Percentiles rank a stretch among this genome's conserved stretches.
Evolutionary conservation across 352 stramenopile genomes (phyloP).

Genomic region (Phytophthora hibernalis): DNA sequence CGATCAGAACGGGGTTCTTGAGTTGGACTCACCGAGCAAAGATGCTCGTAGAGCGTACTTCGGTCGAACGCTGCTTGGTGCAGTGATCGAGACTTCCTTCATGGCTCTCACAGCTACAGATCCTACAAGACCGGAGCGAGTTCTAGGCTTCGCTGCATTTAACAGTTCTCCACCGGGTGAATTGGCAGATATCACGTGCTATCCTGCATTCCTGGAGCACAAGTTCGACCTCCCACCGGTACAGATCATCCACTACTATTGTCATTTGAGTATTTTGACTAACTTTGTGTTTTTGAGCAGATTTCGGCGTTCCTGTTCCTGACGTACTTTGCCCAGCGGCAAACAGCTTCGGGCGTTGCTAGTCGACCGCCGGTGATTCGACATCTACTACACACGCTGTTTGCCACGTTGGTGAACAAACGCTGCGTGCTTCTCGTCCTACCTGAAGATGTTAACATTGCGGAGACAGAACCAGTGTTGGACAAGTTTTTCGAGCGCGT

Average conservation of each 20-base stretch:
- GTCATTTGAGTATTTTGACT: not conserved
- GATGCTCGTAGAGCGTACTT: constrained; percentile 71
- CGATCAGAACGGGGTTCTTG: constrained; percentile 64
- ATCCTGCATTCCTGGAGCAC: constrained; percentile 51
- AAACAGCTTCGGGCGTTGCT: constrained; percentile 34
- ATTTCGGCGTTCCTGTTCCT: constrained; percentile 61
- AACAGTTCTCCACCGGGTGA: constrained; percentile 60
- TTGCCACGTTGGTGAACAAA: constrained; percentile 49
- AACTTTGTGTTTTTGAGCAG: constrained; percentile 17
- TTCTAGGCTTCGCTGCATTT: constrained; percentile 73
- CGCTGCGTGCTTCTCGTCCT: constrained; percentile 60
- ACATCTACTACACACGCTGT: constrained; percentile 63
- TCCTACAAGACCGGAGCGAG: constrained; percentile 48
- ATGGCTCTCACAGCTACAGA: constrained; percentile 74
- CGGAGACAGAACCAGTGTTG: constrained; percentile 52
- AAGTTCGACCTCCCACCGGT: constrained; percentile 66
- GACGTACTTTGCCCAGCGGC: constrained; percentile 62
- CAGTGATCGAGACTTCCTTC: constrained; percentile 79
- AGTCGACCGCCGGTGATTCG: constrained; percentile 53
- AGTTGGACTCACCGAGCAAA: constrained; percentile 69
- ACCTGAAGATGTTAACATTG: constrained; percentile 49
- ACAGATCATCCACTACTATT: constrained; percentile 5
- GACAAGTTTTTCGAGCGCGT: constrained; percentile 66
- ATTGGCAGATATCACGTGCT: constrained; percentile 42
- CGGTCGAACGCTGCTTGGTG: constrained; percentile 54